Evolutionary conservation across 148 eudicot genomes (phyloP), one percentile per base, ranked within the genome.

Genomic region (Hydrangea macrophylla): DNA sequence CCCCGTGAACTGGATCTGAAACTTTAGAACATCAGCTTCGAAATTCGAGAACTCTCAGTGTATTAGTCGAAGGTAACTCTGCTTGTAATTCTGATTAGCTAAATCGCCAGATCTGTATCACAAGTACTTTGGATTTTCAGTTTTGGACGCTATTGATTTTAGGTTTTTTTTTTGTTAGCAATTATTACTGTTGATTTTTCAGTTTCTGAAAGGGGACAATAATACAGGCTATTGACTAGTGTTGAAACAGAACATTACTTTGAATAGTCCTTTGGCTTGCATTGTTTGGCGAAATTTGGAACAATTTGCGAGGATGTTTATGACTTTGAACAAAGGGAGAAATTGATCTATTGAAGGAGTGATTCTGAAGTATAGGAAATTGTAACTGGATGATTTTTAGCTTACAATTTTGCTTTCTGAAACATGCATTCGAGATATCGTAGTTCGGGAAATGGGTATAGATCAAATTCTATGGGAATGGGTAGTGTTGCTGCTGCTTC

Each of bases 361-460:
- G 62, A 11, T 55, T 35, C 39, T 37, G 26, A 55, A 37, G 33
- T 31, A 24, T 20, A 65, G 28, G 44, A 6, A 25, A n/a, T n/a
- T n/a, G n/a, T 18, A 3, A 48, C n/a, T 18, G n/a, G 17, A 22
- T 3, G 17, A 0, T 18, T 26, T 55, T 27, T 1, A n/a, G 53
- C 31, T 54, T 36, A 15, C 50, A 32, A n/a, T 15, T 30, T 17
- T 53, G 44, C 55, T 39, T 42, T 4, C 20, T 67, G 28, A 72
- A 70, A 74, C 23, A 84, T 81, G 88, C 79, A 81, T 62, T 53
- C 77, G 7, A 82, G 84, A 71, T 73, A 80, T 71, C 82, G 89
- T 10, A 71, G 73, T 68, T 81, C 86, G 11, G 84, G 79, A 30
- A 80, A 78, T 80, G 86, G 86, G 55, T 82, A 80, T 62, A 78